phyloP scores from a whole-genome alignment of 805 yeast species.

The Teunomyces panamensis region DNA sequence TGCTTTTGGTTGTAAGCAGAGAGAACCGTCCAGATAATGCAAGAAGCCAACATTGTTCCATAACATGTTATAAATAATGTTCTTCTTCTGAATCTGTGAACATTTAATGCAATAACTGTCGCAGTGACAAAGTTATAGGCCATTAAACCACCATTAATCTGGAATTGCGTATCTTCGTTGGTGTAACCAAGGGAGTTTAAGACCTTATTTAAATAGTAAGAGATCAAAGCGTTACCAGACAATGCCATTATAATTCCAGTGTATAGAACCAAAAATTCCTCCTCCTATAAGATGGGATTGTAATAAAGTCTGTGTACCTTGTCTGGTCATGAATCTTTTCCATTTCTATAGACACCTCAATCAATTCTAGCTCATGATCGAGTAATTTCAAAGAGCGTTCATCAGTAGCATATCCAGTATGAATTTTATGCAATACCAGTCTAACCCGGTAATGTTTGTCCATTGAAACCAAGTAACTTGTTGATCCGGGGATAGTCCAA shows the following conservation, averaged over 20 bases:
- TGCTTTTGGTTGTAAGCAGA: conserved; percentile 46
- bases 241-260: conserved; percentile 3
- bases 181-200: conserved; percentile 4
- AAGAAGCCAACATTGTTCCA: conserved; percentile 34
- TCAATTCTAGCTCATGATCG: conserved; percentile 3
- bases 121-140: not conserved
- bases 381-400: conserved; percentile 8
- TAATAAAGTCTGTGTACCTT: conserved; percentile 4
- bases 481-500: conserved; percentile 30
- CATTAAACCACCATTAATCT: conserved; percentile 4
- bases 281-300: conserved; percentile 21
- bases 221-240: conserved; percentile 6
- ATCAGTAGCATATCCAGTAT: conserved; percentile 13
- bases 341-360: conserved; percentile 5
- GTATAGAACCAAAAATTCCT: not conserved
- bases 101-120: not conserved
- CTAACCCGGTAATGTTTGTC: conserved; percentile 15
- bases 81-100: conserved; percentile 1
- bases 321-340: not conserved
- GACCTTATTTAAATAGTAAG: conserved; percentile 5
- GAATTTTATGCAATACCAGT: conserved; percentile 6
- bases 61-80: conserved; percentile 19
- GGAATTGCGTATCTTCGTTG: conserved; percentile 26
- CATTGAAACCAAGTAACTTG: conserved; percentile 20
- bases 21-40: conserved; percentile 39